Evolutionary conservation across 2,329 filamentous ascomycete species (phyloP), one percentile per base, ranked within the genome.

Genomic region (Epichloe uncinata): DNA sequence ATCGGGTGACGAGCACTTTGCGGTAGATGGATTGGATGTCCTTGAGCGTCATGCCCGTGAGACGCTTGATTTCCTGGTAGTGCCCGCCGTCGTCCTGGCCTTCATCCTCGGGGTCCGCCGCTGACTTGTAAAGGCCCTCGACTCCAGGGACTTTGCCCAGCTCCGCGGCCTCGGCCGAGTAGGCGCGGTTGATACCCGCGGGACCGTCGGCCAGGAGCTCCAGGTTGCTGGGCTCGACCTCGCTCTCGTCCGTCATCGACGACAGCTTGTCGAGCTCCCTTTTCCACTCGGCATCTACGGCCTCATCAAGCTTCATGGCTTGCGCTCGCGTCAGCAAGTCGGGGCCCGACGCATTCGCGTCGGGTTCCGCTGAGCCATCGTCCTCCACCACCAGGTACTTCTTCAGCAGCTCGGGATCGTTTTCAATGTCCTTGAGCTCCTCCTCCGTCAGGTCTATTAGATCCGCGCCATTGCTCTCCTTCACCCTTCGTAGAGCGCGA

Each of bases 1-100:
- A 68, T 61, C 91, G 86, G 4, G 63, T 62, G 44, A 95, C 85
- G 44, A 98, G 70, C 45, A 77, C 73, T 75, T 94, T 95, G 55
- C 78, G 70, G 51, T 78, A 73, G 52, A 95, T 63, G 5, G 62
- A 57, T 44, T 74, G 55, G 57, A 83, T 74, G 22, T 81, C 67
- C 47, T 61, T 57, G 50, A 81, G 67, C 16, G 58, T 69, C 65
- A 82, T 63, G 56, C 78, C 77, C 45, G 77, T 80, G 54, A 73
- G 65, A 55, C 68, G 69, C 67, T 78, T 78, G 58, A 78, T 64
- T 53, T 73, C 68, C 58, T 72, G 66, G 63, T 69, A 79, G 46
- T 66, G 58, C 53, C 75, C 75, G 20, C 68, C 63, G 57, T 74
- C 71, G 63, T 79, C 76, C 54, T 71, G 61, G 26, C 70, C 73